phyloP scores from a whole-genome alignment of 2,329 filamentous ascomycete genomes.

The Aureobasidium sp. region DNA sequence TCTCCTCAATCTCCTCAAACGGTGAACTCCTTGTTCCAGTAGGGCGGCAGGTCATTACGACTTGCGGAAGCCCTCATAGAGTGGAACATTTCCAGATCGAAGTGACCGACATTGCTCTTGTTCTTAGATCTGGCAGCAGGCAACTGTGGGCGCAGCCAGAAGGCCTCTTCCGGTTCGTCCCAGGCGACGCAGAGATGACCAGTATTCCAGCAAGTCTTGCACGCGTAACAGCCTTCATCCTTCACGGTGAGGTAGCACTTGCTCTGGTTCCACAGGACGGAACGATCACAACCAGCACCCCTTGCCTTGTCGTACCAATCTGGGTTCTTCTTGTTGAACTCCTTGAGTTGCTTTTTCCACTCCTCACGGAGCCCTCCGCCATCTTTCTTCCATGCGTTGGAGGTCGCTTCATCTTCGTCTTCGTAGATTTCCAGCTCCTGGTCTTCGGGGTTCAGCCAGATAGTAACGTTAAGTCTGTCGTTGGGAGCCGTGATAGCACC shows the following conservation, averaged over 20 bases:
- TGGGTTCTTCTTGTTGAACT: slow-evolving; percentile 3
- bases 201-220: slow-evolving; percentile 8
- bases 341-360: not conserved
- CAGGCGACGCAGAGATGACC: not conserved
- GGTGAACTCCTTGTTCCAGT: not conserved
- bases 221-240: not conserved
- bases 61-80: not conserved
- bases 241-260: not conserved
- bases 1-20: not conserved
- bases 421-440: not conserved
- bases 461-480: not conserved
- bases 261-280: not conserved
- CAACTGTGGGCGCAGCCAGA: not conserved
- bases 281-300: not conserved
- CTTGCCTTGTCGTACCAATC: not conserved
- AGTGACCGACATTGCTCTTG: not conserved
- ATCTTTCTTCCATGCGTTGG: not conserved
- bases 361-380: not conserved
- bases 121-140: not conserved
- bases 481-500: not conserved
- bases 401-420: not conserved
- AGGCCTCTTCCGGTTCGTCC: not conserved
- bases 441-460: not conserved
- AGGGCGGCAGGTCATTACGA: not conserved
- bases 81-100: not conserved